Base-by-base conservation (phyloP, 345 rosid genomes). In the Citrus australasica region DNA sequence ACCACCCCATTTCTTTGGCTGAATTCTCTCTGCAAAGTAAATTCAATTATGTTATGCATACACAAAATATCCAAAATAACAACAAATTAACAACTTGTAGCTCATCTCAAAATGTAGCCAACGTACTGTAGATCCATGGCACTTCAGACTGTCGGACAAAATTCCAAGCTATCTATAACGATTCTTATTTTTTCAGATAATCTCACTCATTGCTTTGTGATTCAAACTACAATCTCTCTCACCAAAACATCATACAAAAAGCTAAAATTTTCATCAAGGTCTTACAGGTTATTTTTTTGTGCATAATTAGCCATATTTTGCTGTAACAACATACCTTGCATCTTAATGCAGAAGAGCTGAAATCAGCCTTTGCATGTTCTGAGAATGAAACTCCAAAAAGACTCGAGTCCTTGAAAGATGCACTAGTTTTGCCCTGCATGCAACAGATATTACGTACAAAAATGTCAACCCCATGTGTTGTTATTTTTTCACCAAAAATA, bases 321-420 rank as follows among this genome's bases (percentile, higher is more conserved):
- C 16, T 67, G 16, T 35, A 9, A 14, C n/a, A 42, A 25, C 5
- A 37, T 78, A 91, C 98, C 95, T 93, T 90, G 91, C 81, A 85
- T 73, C 87, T 89, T 81, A 88, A 80, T n/a, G 89, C 80, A 68
- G 89, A 86, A 81, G 86, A 79, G 80, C 75, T 84, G 76, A 87
- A 77, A 22, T 90, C 92, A 76, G 90, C 71, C 81, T 86, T 92
- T 78, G 71, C 73, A 65, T 90, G 85, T 72, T 90, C 97, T 6
- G 88, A 83, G 17, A 93, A 68, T 73, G 98, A 90, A 80, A 86
- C 89, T 48, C 98, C 98, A 74, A 93, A 93, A 9, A 95, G 80
- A 73, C 85, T 85, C 13, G 94, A 93, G 56, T 91, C 97, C 86
- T 91, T 92, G 76, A 86, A 88, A 19, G 92, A 89, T 17, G 89